These are phyloP conservation scores for Colletotrichum tanaceti DNA, from an alignment of 2,329 filamentous ascomycete genomes.

Conservation along the genomic window DNA sequence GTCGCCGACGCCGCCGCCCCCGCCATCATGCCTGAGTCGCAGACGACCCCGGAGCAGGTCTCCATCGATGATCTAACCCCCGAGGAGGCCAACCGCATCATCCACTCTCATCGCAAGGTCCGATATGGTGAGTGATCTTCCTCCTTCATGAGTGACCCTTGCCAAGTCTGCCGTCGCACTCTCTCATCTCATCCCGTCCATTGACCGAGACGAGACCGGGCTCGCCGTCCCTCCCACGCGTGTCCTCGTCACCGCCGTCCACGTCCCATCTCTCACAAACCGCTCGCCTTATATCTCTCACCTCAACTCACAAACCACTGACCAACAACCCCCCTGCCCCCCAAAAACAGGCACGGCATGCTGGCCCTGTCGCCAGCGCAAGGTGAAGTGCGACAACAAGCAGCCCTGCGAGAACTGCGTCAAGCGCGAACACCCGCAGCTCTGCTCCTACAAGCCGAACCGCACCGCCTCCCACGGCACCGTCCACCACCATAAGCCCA, in stretches of 20 bases:
- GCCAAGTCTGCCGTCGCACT: neutral
- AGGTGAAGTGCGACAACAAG: constrained; percentile 77
- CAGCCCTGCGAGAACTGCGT: constrained; percentile 76
- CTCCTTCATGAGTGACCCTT: neutral
- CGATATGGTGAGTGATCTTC: constrained; percentile 68
- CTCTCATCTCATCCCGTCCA: constrained; percentile 6
- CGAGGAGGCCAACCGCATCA: constrained; percentile 75
- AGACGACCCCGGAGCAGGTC: constrained; percentile 57
- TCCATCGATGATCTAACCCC: constrained; percentile 69
- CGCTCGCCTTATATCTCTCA: neutral
- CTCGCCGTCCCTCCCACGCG: neutral
- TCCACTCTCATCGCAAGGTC: constrained; percentile 76
- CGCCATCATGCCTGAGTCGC: constrained; percentile 57
- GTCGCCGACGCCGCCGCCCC: too few species aligned
- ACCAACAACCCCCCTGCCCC: too few species aligned
- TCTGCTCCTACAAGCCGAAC: constrained; percentile 76
- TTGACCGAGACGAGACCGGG: neutral
- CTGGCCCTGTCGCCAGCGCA: constrained; percentile 75
- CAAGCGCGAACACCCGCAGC: constrained; percentile 72
- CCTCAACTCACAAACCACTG: neutral
- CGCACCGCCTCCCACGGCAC: constrained; percentile 49
- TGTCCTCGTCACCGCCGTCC: neutral
- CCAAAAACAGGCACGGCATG: constrained; percentile 66
- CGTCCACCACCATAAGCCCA: constrained; percentile 46
- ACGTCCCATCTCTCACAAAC: neutral